Evolutionary conservation across 2,329 filamentous ascomycete species (phyloP), one percentile per base, ranked within the genome.

Genomic region (Calcarisporium arbuscula): DNA sequence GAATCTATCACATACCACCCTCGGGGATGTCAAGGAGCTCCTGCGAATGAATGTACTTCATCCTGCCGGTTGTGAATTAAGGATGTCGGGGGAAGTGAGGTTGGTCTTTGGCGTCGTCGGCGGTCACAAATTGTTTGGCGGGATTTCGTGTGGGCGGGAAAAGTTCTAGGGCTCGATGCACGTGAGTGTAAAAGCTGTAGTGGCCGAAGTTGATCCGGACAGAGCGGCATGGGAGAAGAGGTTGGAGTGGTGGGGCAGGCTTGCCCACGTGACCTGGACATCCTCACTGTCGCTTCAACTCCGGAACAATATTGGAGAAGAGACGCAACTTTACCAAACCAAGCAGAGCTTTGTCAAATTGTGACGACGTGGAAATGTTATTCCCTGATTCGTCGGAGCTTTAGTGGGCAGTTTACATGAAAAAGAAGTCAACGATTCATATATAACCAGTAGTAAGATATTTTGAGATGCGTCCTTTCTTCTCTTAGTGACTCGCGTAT

Each of bases 11-110:
- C 86, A 73, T 82, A 95, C 88, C 88, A 77, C 89, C 86, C 70
- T 95, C 87, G 62, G 94, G 92, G 72, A 98, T 87, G 62, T 82
- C 79, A 74, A 98, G 78, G 72, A 79, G 77, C 82, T 98, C 90
- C 75, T 90, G 78, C 64, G 87, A 94, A 80, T 95, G 88, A 76
- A 98, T 95, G 86, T 95, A 96, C 79, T 85, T 94, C 92, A 96
- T 96, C 74, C 85, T 95, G 84, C 73, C 71, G 68, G 65, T 65
- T 58, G 61, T 64, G 63, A 61, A 58, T 59, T 39, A 31, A 39
- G 58, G 59, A 60, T 58, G 62, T 65, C 62, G 58, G 56, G 61
- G 50, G 51, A 51, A 56, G 57, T 58, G 58, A 61, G 58, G 58
- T 57, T 60, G 58, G 60, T 58, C 47, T 57, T 46, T 50, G 51